Evolutionary conservation across 805 yeast species (phyloP).

Genomic region (Candida methanosorbosa): DNA sequence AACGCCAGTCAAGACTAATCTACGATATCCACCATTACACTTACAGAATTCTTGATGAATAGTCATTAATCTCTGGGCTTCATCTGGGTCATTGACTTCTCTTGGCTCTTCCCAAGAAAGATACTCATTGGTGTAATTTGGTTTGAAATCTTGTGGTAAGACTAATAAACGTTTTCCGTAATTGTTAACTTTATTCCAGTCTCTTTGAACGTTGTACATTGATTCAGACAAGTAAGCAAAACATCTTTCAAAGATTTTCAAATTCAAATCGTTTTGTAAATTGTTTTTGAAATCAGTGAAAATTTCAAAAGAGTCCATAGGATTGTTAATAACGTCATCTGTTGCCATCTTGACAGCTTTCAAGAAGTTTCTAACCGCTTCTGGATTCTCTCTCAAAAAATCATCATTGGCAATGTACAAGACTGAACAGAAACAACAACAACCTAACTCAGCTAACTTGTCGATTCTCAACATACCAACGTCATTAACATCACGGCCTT

Average conservation of each 20-base stretch:
- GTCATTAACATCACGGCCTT: conserved; percentile 35
- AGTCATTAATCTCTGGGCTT: conserved; percentile 39
- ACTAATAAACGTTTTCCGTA: conserved; percentile 47
- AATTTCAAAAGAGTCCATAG: conserved; percentile 37
- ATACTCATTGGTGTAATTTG: conserved; percentile 44
- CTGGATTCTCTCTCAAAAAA: conserved; percentile 38
- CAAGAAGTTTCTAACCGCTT: conserved; percentile 35
- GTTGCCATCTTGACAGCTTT: conserved; percentile 43
- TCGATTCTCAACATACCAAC: conserved; percentile 52
- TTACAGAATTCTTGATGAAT: conserved; percentile 37
- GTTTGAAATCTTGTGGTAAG: conserved; percentile 37
- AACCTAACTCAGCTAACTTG: conserved; percentile 45
- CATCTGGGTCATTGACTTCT: conserved; percentile 37
- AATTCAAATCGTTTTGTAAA: conserved; percentile 30
- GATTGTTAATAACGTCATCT: conserved; percentile 34
- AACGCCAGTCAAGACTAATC: conserved; percentile 24
- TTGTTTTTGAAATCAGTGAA: conserved; percentile 40
- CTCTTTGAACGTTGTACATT: conserved; percentile 44
- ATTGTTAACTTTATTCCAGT: conserved; percentile 47
- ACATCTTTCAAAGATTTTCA: conserved; percentile 42
- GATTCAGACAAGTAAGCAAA: conserved; percentile 47
- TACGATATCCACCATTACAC: conserved; percentile 39
- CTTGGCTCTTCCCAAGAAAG: conserved; percentile 41
- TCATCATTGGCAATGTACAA: conserved; percentile 44
- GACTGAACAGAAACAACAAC: conserved; percentile 52